Evolutionary conservation across 306 rosid species (phyloP), one percentile per base, ranked within the genome.

Genomic region (Biancaea sappan): DNA sequence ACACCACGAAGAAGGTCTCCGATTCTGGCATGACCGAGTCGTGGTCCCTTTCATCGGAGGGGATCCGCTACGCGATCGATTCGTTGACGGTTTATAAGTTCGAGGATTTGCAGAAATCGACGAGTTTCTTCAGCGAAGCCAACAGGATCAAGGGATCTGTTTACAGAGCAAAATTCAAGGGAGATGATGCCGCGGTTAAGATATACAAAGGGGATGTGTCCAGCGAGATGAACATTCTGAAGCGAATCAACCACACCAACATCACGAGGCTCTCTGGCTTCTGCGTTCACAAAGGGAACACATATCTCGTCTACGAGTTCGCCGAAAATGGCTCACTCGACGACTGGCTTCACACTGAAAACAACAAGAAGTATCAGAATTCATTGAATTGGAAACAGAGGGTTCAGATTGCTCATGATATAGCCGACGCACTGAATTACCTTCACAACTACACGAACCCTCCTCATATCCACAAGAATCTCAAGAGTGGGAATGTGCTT

Each of bases 161-260:
- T 29, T 91, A 80, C 79, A 80, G 81, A 41, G 97, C 84, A 54
- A 62, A 80, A 18, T 88, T 91, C 35, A 80, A 84, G 29, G 97
- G 92, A 2, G 97, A 91, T 73, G 78, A n/a, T 47, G 97, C 97
- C 18, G 94, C 97, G 6, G 84, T 91, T 10, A 91, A 91, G 84
- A 58, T 88, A 54, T 82, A 82, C 62, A 84, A 79, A 71, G 97
- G 94, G 2, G 92, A 91, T 53, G 90, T 86, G 0, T 86, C 91
- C 0, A 57, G 46, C 8, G 97, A 91, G 82, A 89, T 91, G 34
- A 84, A 89, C 76, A 77, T 91, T 52, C 75, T 91, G 34, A 88
- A 80, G 86, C 79, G 77, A 52, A 77, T 91, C 63, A 91, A 87
- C 44, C 97, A 91, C 87, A 83, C 87, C 35, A 91, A 88, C 75